A percentile compares a stretch with the other conserved stretches of the same genome.
phyloP scores from a whole-genome alignment of 345 rosid genomes.

The Acer saccharum region DNA sequence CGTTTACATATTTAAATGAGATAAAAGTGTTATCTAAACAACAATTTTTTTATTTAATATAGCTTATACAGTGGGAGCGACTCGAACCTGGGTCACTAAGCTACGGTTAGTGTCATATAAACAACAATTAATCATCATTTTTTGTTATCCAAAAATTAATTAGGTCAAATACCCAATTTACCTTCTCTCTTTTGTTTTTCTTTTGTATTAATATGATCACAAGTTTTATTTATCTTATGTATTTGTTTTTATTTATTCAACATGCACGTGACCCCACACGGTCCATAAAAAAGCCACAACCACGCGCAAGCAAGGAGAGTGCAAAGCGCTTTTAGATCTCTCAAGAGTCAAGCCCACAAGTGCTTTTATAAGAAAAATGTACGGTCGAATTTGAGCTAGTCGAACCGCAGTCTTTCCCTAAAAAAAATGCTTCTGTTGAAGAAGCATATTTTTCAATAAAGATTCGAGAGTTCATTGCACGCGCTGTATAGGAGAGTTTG shows the following conservation, averaged over 20 bases:
- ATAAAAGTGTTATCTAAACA: too few relatives aligned
- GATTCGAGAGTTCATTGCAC: neutral
- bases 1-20: too few relatives aligned
- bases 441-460: constrained; percentile 7
- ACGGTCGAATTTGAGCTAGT: neutral
- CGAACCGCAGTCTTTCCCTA: neutral
- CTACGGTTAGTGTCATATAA: too few relatives aligned
- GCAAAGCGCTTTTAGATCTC: neutral
- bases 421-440: neutral
- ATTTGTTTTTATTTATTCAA: neutral
- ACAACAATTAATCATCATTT: neutral
- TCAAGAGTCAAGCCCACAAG: neutral
- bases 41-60: too few relatives aligned
- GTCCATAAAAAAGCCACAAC: neutral
- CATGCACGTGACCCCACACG: neutral
- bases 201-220: neutral
- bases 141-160: too few relatives aligned
- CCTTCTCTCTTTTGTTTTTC: neutral
- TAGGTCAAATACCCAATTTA: neutral
- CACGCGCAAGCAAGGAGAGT: neutral
- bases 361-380: neutral
- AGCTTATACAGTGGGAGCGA: too few relatives aligned
- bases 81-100: too few relatives aligned
- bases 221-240: neutral
- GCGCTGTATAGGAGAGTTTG: neutral